Evolutionary conservation across 352 stramenopile genomes (phyloP).

Genomic region (Phytopythium ostracodes): DNA sequence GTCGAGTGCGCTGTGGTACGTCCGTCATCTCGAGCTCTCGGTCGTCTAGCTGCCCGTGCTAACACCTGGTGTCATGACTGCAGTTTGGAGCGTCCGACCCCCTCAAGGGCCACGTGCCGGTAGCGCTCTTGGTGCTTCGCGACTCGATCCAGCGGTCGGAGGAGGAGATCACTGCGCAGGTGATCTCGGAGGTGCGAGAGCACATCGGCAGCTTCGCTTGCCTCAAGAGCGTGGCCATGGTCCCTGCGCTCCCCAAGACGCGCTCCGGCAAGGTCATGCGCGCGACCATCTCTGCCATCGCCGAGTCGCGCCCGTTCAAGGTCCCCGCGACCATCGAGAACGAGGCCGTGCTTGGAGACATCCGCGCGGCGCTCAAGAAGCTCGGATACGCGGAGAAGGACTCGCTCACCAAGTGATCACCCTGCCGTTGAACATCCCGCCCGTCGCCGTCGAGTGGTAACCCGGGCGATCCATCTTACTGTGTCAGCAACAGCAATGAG

Average conservation of each 20-base stretch:
- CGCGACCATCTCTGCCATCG: constrained; percentile 36
- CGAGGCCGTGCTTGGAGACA: constrained; percentile 21
- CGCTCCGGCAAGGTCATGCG: constrained; percentile 98
- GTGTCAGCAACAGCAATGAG: not conserved
- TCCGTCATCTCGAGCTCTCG: constrained; percentile 1
- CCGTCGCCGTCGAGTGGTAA: not conserved
- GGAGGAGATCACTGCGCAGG: constrained; percentile 55
- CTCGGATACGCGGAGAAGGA: constrained; percentile 29
- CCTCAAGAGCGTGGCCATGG: constrained; percentile 94
- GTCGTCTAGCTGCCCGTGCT: not conserved
- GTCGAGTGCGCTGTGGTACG: constrained; percentile 84
- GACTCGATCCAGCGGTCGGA: constrained; percentile 17
- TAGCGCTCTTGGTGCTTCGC: constrained; percentile 29
- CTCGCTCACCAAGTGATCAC: constrained; percentile 11
- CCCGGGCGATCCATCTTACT: not conserved
- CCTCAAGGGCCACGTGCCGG: constrained; percentile 41
- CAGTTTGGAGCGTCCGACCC: constrained; percentile 41
- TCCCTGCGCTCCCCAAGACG: constrained; percentile 94
- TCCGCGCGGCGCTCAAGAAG: constrained; percentile 22
- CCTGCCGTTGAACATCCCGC: not conserved
- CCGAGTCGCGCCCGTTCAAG: constrained; percentile 27
- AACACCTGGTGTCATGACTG: not conserved
- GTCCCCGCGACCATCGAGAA: constrained; percentile 47
- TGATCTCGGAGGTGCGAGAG: constrained; percentile 83
- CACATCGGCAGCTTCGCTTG: constrained; percentile 96